Evolutionary conservation across 1,284 basidiomycete species (phyloP).

Genomic region (Fomitopsis palustris): DNA sequence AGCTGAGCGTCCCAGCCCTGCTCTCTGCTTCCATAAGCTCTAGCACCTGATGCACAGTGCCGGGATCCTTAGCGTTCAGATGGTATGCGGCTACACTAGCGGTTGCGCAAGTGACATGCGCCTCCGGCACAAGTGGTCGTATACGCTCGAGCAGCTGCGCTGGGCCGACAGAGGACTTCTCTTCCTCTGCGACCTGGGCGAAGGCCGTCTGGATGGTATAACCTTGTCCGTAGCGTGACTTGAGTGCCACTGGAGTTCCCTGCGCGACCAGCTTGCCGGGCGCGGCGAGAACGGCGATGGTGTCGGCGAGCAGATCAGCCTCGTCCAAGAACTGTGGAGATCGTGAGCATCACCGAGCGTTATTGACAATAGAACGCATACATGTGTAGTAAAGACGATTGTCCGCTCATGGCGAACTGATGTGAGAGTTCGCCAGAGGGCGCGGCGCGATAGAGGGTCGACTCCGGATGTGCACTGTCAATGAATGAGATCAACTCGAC

Average conservation of each 20-base stretch:
- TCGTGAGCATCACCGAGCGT: background rate
- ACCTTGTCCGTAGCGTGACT: conserved; percentile 69
- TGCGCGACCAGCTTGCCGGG: conserved; percentile 74
- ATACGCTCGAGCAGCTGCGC: conserved; percentile 42
- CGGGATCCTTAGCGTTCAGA: conserved; percentile 54
- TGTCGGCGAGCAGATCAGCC: conserved; percentile 74
- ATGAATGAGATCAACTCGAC: background rate
- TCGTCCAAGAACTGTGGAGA: conserved; percentile 66
- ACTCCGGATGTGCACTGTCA: conserved; percentile 73
- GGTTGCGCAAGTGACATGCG: conserved; percentile 38
- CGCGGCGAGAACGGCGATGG: conserved; percentile 71
- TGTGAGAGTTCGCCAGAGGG: conserved; percentile 73
- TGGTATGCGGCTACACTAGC: conserved; percentile 45
- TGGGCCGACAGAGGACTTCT: conserved; percentile 24
- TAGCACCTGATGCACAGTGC: conserved; percentile 52
- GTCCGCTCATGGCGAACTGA: conserved; percentile 63
- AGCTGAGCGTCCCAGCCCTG: conserved; percentile 34
- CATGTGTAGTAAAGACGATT: conserved; percentile 69
- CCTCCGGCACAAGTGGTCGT: conserved; percentile 42
- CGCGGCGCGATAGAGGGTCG: conserved; percentile 74
- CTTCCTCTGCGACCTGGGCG: conserved; percentile 12
- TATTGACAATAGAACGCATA: conserved; percentile 26
- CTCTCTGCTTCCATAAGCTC: conserved; percentile 47
- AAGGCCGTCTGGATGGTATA: conserved; percentile 61
- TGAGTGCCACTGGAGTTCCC: conserved; percentile 71